phyloP scores from a whole-genome alignment of 805 yeast genomes.

The Priceomyces haplophilus region DNA sequence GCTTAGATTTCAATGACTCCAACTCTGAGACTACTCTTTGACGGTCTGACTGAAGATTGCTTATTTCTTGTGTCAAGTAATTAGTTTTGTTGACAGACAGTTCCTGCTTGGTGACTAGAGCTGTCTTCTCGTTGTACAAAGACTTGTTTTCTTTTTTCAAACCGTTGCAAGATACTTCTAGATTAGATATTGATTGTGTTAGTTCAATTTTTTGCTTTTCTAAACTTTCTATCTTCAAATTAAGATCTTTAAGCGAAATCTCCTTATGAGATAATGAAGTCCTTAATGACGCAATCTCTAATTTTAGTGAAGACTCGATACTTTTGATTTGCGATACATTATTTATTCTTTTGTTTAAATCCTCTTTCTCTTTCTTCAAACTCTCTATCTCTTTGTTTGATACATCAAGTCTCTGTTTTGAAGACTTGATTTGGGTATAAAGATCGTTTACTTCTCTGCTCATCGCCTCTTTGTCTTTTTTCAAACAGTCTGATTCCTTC shows the following conservation, averaged over 20 bases:
- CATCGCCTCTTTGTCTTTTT: conserved; percentile 15
- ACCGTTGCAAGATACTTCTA: conserved; percentile 42
- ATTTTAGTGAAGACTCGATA: conserved; percentile 44
- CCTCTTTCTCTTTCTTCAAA: conserved; percentile 35
- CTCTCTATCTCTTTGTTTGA: conserved; percentile 22
- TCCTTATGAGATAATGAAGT: conserved; percentile 47
- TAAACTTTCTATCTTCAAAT: conserved; percentile 31
- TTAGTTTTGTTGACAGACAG: conserved; percentile 26
- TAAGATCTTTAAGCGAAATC: conserved; percentile 35
- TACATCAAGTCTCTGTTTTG: conserved; percentile 8
- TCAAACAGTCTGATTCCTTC: conserved; percentile 14
- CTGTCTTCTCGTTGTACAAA: conserved; percentile 38
- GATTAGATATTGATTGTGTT: conserved; percentile 34
- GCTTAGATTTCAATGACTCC: conserved; percentile 38
- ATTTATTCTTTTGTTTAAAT: conserved; percentile 29
- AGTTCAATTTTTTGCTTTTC: conserved; percentile 39
- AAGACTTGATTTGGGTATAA: conserved; percentile 9
- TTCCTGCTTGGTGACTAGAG: conserved; percentile 43
- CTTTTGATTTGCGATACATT: conserved; percentile 30
- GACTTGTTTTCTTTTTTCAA: conserved; percentile 33
- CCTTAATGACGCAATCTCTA: conserved; percentile 47
- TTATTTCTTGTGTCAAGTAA: conserved; percentile 33
- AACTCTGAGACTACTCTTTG: conserved; percentile 38
- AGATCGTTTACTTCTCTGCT: conserved; percentile 3
- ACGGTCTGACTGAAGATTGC: conserved; percentile 42